phyloP scores from a whole-genome alignment of 78 protist species.

The Dictyostelium firmibasis region DNA sequence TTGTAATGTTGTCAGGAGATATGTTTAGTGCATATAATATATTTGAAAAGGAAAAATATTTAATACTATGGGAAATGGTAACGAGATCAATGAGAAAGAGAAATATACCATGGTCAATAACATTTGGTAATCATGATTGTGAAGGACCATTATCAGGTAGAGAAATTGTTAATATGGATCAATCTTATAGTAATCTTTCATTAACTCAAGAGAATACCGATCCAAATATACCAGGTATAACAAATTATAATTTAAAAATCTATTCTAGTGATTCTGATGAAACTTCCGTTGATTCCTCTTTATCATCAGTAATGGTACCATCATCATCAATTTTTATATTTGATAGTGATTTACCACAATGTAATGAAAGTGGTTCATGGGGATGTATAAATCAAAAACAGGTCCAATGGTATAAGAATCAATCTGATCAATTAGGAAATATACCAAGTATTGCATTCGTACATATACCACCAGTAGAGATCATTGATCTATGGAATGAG shows the following conservation, averaged over 20 bases:
- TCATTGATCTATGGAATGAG: constrained; percentile 31
- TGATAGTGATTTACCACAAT: constrained; percentile 23
- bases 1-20: constrained; percentile 64
- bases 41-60: neutral
- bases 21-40: constrained; percentile 46
- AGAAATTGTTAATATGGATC: constrained; percentile 16
- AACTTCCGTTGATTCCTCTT: no score
- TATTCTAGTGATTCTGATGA: neutral
- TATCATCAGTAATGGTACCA: neutral
- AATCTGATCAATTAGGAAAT: neutral
- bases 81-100: constrained; percentile 22
- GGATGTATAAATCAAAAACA: constrained; percentile 29
- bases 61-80: constrained; percentile 8
- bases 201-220: neutral
- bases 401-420: constrained; percentile 27
- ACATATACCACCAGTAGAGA: constrained; percentile 49
- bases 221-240: neutral
- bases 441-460: constrained; percentile 27
- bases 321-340: neutral
- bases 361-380: neutral
- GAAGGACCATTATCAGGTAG: neutral
- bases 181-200: neutral
- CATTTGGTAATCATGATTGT: constrained; percentile 70
- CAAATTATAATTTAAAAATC: constrained; percentile 27
- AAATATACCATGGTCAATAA: constrained; percentile 23